Conservation (phyloP, 306 rosid species). For the Dalbergia cultrata region DNA sequence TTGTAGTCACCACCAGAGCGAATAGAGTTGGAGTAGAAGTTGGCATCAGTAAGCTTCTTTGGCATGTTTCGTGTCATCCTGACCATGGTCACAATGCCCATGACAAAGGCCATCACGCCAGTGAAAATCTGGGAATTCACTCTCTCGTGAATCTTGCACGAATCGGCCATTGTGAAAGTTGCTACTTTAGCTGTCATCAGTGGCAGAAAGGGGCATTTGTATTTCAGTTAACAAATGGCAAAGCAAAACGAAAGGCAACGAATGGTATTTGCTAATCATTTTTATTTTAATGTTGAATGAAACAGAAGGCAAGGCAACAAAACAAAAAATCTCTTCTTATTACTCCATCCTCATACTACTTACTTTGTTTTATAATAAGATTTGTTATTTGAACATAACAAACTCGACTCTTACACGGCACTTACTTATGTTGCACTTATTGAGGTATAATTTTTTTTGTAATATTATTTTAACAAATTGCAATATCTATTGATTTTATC, state of each 20-base stretch:
- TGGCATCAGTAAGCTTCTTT: constrained; percentile 77
- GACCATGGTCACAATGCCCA: constrained; percentile 84
- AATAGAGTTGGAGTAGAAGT: constrained; percentile 67
- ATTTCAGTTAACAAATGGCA: constrained; percentile 18
- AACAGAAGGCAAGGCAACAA: too few species aligned
- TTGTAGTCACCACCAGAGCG: constrained; percentile 50
- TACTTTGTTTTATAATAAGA: neutral
- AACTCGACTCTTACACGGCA: too few species aligned
- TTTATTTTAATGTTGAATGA: too few species aligned
- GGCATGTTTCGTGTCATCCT: constrained; percentile 80
- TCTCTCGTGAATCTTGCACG: constrained; percentile 60
- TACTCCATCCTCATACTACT: neutral
- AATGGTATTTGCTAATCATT: too few species aligned
- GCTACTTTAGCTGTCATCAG: constrained; percentile 48
- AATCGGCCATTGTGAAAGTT: constrained; percentile 45
- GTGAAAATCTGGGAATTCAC: constrained; percentile 66
- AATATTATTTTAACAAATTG: too few species aligned
- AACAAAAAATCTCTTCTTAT: too few species aligned
- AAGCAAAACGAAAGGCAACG: neutral
- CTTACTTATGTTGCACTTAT: too few species aligned
- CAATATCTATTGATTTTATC: too few species aligned
- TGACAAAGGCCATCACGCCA: constrained; percentile 75
- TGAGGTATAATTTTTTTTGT: too few species aligned
- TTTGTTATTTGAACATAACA: too few species aligned
- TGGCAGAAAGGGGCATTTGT: neutral